Evolutionary conservation across 345 rosid genomes (phyloP), one percentile per base, ranked within the genome.

Genomic region (Carallia brachiata): DNA sequence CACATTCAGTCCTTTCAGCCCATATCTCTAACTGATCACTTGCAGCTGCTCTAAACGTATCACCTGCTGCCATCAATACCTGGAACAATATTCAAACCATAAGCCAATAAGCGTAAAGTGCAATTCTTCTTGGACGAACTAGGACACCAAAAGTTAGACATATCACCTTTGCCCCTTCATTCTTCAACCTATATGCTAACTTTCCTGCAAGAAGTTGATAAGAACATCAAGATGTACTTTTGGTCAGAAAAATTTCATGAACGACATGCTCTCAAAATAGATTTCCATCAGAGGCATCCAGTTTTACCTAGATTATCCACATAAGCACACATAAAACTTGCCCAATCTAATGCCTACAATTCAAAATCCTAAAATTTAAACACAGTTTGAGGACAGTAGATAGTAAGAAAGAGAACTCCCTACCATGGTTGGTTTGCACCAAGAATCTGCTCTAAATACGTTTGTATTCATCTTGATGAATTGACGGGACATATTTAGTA

Each of bases 41-140:
- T 65, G 97, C 91, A 74, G 99, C 99, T 73, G 99, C 97, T 78
- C 99, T 89, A 80, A 90, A 95, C 55, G 99, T 95, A 80, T 95
- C 99, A 23, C 99, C 99, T 70, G 99, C 99, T 37, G 97, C 99
- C 87, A 91, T 79, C 75, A 95, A 79, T 79, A 92, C 82, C 99
- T 91, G 81, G 68, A 61, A 82, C 72, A 76, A 65, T 71, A 73
- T 75, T 78, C 76, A 71, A 61, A 47, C 27, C 71, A 75, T 70
- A 56, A 86, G 81, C 54, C 36, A 60, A 50, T 15, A 50, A 30
- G 50, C 50, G 13, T 17, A 36, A 37, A 10, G 6, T 1, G 8
- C 6, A 32, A 60, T 15, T 34, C 19, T 52, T 59, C 58, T 40
- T 13, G 19, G 27, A 39, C 12, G 64, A 16, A 58, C 30, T 40